Percentiles rank a stretch among this genome's conserved stretches.
phyloP scores from a whole-genome alignment of 129 eudicot species.

The Heracleum sosnowskyi region DNA sequence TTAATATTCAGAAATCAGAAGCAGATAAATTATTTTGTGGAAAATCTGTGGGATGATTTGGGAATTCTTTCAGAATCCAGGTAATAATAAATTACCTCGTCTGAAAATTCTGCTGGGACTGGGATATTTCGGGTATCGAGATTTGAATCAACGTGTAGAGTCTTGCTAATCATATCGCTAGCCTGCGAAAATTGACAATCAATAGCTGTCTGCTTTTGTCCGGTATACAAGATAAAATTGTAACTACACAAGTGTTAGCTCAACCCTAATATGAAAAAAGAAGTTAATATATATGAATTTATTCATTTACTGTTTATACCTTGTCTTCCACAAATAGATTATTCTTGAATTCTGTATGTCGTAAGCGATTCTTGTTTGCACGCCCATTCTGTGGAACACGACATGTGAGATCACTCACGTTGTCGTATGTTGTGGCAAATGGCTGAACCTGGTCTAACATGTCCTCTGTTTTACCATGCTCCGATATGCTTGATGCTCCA shows the following conservation, averaged over 20 bases:
- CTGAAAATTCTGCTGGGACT: constrained; percentile 18
- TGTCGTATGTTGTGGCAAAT: constrained; percentile 12
- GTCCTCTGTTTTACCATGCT: constrained; percentile 26
- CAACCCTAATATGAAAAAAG: background rate
- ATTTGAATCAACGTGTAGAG: constrained; percentile 12
- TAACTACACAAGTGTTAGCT: background rate
- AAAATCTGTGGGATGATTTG: background rate
- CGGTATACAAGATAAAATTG: background rate
- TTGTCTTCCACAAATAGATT: constrained; percentile 23
- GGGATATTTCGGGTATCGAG: constrained; percentile 20
- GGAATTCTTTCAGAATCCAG: background rate
- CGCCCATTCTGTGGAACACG: constrained; percentile 17
- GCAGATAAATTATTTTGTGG: background rate
- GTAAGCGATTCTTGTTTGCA: constrained; percentile 18
- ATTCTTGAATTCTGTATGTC: constrained; percentile 23
- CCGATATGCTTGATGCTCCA: constrained; percentile 22
- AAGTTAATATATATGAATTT: background rate
- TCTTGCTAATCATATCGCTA: constrained; percentile 19
- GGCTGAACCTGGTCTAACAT: constrained; percentile 22
- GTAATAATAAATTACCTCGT: constrained; percentile 29
- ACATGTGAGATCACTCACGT: constrained; percentile 15
- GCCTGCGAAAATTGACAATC: constrained; percentile 29
- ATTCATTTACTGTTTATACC: background rate
- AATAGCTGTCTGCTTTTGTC: background rate
- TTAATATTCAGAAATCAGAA: background rate